Percentiles rank a stretch among this genome's conserved stretches.
Evolutionary conservation across 345 rosid genomes (phyloP).

Genomic region (Populus nigra): DNA sequence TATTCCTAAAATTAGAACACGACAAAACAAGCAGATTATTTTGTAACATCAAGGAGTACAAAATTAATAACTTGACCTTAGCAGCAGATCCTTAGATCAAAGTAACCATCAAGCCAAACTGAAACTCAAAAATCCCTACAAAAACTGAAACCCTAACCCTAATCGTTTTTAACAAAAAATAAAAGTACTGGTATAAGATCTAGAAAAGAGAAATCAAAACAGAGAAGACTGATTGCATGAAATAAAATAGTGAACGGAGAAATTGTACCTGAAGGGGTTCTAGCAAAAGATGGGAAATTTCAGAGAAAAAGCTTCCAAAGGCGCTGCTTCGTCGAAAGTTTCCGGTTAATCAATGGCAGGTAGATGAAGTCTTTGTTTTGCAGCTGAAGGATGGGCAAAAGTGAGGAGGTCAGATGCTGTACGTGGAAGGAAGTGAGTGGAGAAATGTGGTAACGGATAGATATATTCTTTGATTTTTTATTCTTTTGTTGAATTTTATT

Average conservation of each 20-base stretch:
- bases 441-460: background rate
- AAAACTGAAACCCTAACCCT: background rate
- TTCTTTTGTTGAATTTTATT: background rate
- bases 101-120: background rate
- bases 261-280: conserved; percentile 25
- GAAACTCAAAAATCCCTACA: background rate
- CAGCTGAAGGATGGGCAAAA: background rate
- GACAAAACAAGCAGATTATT: background rate
- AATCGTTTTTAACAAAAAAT: background rate
- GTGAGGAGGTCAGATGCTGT: conserved; percentile 10
- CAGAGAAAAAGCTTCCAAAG: conserved; percentile 14
- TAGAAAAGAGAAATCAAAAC: background rate
- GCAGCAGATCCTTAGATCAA: conserved; percentile 11
- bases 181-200: background rate
- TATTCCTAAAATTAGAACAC: background rate
- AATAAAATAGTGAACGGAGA: background rate
- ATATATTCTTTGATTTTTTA: background rate
- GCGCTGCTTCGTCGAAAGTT: conserved; percentile 20
- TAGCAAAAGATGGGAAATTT: conserved; percentile 22
- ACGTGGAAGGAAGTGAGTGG: conserved; percentile 34
- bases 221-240: background rate
- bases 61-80: conserved; percentile 21
- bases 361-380: background rate
- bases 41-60: background rate
- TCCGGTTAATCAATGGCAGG: background rate